Evolutionary conservation across 202 grass and related monocot species (phyloP), one percentile per base, ranked within the genome.

Genomic region (Musa balbisiana): DNA sequence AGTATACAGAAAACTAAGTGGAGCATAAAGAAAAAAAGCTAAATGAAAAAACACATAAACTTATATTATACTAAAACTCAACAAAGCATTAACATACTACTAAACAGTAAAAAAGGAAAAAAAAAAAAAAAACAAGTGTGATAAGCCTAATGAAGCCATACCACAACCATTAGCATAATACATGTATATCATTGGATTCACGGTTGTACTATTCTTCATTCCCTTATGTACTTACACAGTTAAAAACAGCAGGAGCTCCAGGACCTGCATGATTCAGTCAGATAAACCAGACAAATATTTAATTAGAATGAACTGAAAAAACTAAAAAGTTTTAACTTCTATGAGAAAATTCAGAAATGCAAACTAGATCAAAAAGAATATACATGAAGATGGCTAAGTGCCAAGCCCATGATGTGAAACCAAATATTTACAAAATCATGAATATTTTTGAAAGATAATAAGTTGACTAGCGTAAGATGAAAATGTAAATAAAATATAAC

Each of bases 221-320:
- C 73, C 69, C 20, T 80, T 52, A 51, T 53, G 75, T 64, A 96
- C 92, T 96, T 85, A 91, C 92, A 24, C 92, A 96, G 69, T 96
- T 96, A 86, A 96, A 96, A 83, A 96, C 80, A 49, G 79, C 69
- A 50, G 92, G 92, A 73, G 92, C 92, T 71, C 86, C 92, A 82
- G 92, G 92, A 51, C 92, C 92, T 96, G 84, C 74, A 64, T 64
- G 65, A 53, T 65, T 64, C 24, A 25, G 11, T 23, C 59, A 66
- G 52, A 50, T 10, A 24, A 77, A 25, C 19, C n/a, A 25, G 43
- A 52, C 2, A 50, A 25, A 64, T 27, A 15, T 12, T 43, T 43
- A 43, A 50, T 51, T 19, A 17, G 20, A 70, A 16, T 51, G 20
- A 20, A 51, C 51, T 21, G 16, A 19, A 51, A 70, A 70, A 50